Evolutionary conservation across 1,284 basidiomycete genomes (phyloP).

Genomic region (Bondarzewia mesenterica): DNA sequence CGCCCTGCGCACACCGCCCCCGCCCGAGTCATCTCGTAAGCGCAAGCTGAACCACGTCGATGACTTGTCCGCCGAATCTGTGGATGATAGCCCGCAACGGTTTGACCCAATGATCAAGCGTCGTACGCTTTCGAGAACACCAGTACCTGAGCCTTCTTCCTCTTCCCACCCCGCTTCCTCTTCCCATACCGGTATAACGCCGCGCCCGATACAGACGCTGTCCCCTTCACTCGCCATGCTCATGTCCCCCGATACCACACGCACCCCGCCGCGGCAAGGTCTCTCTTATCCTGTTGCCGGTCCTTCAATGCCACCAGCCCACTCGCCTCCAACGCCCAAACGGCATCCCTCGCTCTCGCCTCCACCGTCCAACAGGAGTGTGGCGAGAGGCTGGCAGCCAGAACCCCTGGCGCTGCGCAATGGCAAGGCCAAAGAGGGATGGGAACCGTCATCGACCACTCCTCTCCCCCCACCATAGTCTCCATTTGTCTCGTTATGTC

Average conservation of each 20-base stretch:
- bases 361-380: neutral
- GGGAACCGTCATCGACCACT: neutral
- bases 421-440: neutral
- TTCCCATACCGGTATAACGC: neutral
- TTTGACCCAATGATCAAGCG: constrained; percentile 4
- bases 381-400: neutral
- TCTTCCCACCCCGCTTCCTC: neutral
- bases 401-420: neutral
- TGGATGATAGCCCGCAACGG: neutral
- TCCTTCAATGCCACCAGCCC: neutral
- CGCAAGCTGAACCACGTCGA: neutral
- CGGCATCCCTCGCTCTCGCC: neutral
- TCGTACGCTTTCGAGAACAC: constrained; percentile 6
- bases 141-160: constrained; percentile 3
- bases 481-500: neutral
- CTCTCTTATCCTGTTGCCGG: constrained; percentile 5
- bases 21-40: neutral
- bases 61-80: neutral
- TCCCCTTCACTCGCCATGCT: constrained; percentile 35
- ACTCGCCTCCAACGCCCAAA: neutral
- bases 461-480: neutral
- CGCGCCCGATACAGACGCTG: constrained; percentile 32
- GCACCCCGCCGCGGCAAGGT: constrained; percentile 2
- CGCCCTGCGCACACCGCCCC: neutral
- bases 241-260: constrained; percentile 24